Conservation (phyloP, 2,329 filamentous ascomycete genomes). For the Rugonectria rugulosa region DNA sequence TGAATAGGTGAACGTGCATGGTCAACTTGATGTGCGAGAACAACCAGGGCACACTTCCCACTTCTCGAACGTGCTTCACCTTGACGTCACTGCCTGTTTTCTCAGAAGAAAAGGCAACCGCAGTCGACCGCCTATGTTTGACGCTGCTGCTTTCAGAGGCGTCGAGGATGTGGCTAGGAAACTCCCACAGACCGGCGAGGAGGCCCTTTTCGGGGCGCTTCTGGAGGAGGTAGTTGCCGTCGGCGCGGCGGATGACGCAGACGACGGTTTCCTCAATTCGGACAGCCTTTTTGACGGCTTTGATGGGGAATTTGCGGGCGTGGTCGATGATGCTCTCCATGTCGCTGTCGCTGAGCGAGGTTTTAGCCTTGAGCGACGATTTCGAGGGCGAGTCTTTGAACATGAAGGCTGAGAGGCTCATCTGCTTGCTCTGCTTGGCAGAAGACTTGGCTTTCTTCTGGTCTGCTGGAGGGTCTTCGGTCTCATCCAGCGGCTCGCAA, state of each 20-base stretch:
- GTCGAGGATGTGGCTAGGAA: conserved; percentile 55
- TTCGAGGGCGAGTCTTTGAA: conserved; percentile 35
- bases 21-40: conserved; percentile 65
- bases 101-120: conserved; percentile 45
- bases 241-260: conserved; percentile 56
- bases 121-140: conserved; percentile 46
- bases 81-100: conserved; percentile 31
- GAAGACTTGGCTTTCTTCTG: conserved; percentile 11
- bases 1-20: conserved; percentile 65
- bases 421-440: conserved; percentile 38
- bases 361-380: conserved; percentile 20
- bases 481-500: conserved; percentile 57
- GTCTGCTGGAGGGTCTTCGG: conserved; percentile 25
- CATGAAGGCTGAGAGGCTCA: conserved; percentile 46
- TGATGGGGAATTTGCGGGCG: conserved; percentile 60
- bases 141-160: conserved; percentile 30
- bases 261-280: conserved; percentile 62
- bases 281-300: conserved; percentile 58
- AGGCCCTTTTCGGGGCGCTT: conserved; percentile 62
- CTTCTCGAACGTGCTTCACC: conserved; percentile 47
- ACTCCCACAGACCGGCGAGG: conserved; percentile 63
- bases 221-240: conserved; percentile 57
- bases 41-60: conserved; percentile 64
- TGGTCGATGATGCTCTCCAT: conserved; percentile 52
- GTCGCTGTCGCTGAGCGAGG: conserved; percentile 24